A percentile compares a stretch with the other conserved stretches of the same genome.
Evolutionary conservation across 371 early-diverging fungal species (phyloP).

Genomic region (Lichtheimia corymbifera): DNA sequence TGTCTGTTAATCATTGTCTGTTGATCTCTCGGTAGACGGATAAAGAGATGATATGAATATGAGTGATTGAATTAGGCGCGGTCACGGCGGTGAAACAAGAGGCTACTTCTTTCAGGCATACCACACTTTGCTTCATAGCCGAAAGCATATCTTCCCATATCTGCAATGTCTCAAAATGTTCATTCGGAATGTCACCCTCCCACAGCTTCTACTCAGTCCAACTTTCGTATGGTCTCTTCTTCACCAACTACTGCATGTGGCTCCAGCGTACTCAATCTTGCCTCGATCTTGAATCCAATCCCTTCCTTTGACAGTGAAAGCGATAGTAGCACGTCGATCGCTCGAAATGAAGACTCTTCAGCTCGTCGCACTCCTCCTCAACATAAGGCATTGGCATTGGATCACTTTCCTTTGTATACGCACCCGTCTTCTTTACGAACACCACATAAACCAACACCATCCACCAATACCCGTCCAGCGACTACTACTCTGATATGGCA

Average conservation of each 20-base stretch:
- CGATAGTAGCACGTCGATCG: neutral
- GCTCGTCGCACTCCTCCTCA: neutral
- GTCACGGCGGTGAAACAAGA: too few relatives aligned
- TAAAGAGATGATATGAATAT: neutral
- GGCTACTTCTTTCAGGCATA: neutral
- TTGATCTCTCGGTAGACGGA: neutral
- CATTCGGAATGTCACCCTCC: neutral
- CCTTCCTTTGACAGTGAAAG: constrained; percentile 2
- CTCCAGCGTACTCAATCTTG: constrained; percentile 6
- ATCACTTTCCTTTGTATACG: neutral
- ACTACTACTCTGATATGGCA: constrained; percentile 11
- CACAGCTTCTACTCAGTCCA: neutral
- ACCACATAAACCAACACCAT: neutral
- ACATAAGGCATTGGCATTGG: too few relatives aligned
- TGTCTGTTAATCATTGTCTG: too few relatives aligned
- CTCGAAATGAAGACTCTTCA: neutral
- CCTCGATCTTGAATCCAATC: constrained; percentile 10
- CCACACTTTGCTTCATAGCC: neutral
- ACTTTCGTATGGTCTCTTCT: neutral
- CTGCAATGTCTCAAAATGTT: too few relatives aligned
- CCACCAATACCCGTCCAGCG: neutral
- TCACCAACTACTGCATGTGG: neutral
- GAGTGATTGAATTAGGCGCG: too few relatives aligned
- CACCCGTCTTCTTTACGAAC: neutral
- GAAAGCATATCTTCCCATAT: neutral